A percentile compares a stretch with the other conserved stretches of the same genome.
These are phyloP conservation scores for Knoxdaviesia capensis DNA, from an alignment of 2,329 filamentous ascomycete genomes.

Conservation along the genomic window DNA sequence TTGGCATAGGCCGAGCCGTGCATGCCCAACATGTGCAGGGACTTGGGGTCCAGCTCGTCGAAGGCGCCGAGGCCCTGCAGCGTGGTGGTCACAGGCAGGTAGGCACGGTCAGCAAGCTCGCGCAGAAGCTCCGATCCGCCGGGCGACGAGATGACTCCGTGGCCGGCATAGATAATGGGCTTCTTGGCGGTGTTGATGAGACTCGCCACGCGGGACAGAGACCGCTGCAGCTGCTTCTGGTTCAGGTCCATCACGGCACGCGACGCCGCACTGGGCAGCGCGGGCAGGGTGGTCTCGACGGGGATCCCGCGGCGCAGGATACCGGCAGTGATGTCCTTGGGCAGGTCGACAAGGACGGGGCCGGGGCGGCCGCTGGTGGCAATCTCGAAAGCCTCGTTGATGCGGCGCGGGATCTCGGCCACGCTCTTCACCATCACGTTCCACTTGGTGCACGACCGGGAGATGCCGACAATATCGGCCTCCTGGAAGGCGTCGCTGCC, in stretches of 20 bases:
- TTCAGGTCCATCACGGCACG: slow-evolving; percentile 57
- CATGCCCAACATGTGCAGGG: slow-evolving; percentile 97
- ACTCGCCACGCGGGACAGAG: slow-evolving; percentile 57
- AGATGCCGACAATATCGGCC: slow-evolving; percentile 86
- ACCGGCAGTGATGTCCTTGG: slow-evolving; percentile 86
- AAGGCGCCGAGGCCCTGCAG: slow-evolving; percentile 83
- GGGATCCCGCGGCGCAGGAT: slow-evolving; percentile 73
- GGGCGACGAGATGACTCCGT: slow-evolving; percentile 64
- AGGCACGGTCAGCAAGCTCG: slow-evolving; percentile 74
- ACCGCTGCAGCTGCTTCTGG: slow-evolving; percentile 49
- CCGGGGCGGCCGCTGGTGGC: slow-evolving; percentile 86
- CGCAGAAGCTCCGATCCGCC: slow-evolving; percentile 64
- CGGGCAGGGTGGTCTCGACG: slow-evolving; percentile 49
- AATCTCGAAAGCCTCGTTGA: slow-evolving; percentile 97
- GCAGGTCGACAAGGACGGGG: slow-evolving; percentile 85
- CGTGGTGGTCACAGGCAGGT: slow-evolving; percentile 88
- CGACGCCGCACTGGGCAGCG: slow-evolving; percentile 70
- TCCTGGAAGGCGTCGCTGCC: slow-evolving; percentile 96
- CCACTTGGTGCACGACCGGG: slow-evolving; percentile 92
- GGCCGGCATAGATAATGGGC: slow-evolving; percentile 85
- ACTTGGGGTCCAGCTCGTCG: slow-evolving; percentile 84
- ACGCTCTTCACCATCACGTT: slow-evolving; percentile 97
- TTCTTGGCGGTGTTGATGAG: slow-evolving; percentile 82
- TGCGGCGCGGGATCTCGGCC: slow-evolving; percentile 76
- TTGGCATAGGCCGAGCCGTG: slow-evolving; percentile 95